Conservation (phyloP, 2,329 filamentous ascomycete species). For the Aureobasidium sp. region DNA sequence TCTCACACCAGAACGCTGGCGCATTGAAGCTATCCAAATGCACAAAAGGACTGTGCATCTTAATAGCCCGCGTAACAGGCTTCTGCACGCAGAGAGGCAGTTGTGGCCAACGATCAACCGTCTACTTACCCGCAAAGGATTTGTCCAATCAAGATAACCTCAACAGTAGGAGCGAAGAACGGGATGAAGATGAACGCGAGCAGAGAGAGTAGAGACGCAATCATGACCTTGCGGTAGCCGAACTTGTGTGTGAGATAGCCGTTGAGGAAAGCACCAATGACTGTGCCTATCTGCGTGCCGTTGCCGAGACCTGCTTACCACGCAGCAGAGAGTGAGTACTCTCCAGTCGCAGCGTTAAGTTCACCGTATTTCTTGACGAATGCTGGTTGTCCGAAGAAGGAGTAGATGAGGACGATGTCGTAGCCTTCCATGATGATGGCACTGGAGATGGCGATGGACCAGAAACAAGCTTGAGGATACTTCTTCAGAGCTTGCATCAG, state of each 20-base stretch:
- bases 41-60: too few relatives aligned
- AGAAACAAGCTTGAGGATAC: conserved; percentile 54
- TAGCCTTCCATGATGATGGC: conserved; percentile 69
- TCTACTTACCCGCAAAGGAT: conserved; percentile 58
- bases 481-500: conserved; percentile 32
- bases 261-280: conserved; percentile 17
- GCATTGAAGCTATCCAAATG: too few relatives aligned
- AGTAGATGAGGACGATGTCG: conserved; percentile 70
- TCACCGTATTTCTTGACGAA: conserved; percentile 66
- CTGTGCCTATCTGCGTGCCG: background rate
- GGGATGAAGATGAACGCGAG: conserved; percentile 60
- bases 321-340: conserved; percentile 40
- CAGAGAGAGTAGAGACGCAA: background rate
- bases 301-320: conserved; percentile 43
- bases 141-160: conserved; percentile 64
- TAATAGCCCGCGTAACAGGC: too few relatives aligned
- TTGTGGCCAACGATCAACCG: too few relatives aligned
- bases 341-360: conserved; percentile 43
- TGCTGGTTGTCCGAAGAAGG: conserved; percentile 66
- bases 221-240: conserved; percentile 18
- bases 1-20: too few relatives aligned
- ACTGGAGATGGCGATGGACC: conserved; percentile 67
- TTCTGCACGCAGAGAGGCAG: too few relatives aligned
- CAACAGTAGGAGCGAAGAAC: conserved; percentile 10
- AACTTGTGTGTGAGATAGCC: conserved; percentile 14